A percentile compares a stretch with the other conserved stretches of the same genome.
These are phyloP conservation scores for Tritrichomonas foetus DNA, from an alignment of 208 protist genomes.

Conservation along the genomic window DNA sequence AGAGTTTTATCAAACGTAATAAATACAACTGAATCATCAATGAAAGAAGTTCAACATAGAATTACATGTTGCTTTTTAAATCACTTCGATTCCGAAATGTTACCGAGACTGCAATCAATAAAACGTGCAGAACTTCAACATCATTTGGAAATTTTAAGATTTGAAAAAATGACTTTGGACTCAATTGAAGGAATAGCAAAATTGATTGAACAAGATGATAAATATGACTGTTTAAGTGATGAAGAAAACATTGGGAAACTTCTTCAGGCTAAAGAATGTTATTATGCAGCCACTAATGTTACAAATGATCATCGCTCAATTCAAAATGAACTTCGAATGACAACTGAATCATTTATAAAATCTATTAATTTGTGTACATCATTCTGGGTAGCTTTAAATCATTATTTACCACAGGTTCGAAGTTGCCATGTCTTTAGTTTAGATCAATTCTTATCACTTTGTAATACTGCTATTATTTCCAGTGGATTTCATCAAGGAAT, in stretches of 20 bases:
- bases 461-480: neutral
- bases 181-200: neutral
- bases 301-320: neutral
- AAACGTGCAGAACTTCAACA: neutral
- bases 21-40: neutral
- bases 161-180: neutral
- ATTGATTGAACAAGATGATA: neutral
- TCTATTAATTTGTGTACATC: neutral
- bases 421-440: neutral
- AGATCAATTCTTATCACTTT: neutral
- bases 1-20: neutral
- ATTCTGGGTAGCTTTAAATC: neutral
- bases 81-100: neutral
- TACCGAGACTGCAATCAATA: neutral
- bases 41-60: neutral
- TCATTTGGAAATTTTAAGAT: neutral
- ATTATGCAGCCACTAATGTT: constrained; percentile 2
- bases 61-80: neutral
- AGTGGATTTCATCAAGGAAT: neutral
- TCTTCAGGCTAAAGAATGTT: constrained; percentile 5
- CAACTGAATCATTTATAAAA: neutral
- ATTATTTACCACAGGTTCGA: neutral
- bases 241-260: neutral
- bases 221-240: neutral
- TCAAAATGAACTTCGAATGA: neutral